Evolutionary conservation across 495 filamentous ascomycete genomes (phyloP).

Genomic region (Alectoria sarmentosa): DNA sequence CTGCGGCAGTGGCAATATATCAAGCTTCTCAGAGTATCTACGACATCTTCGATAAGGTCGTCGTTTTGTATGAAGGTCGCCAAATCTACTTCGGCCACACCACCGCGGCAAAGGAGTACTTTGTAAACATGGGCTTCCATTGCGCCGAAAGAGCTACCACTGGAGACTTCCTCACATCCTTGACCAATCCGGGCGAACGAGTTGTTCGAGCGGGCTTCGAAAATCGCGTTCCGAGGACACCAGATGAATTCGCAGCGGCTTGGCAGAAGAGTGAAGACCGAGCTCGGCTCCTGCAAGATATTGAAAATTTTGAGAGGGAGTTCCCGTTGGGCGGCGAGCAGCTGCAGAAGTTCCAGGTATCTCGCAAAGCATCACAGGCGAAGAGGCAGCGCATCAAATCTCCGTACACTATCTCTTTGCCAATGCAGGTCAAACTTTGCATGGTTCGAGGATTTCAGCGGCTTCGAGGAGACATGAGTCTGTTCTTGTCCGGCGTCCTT

Average conservation of each 20-base stretch:
- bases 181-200: conserved; percentile 67
- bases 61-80: conserved; percentile 72
- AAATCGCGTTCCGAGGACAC: conserved; percentile 56
- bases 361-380: conserved; percentile 59
- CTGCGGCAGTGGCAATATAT: conserved; percentile 74
- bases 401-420: conserved; percentile 69
- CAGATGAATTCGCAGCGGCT: conserved; percentile 65
- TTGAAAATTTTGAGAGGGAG: conserved; percentile 58
- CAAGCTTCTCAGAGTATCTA: conserved; percentile 74
- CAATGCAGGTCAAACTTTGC: conserved; percentile 66
- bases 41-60: conserved; percentile 70
- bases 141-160: conserved; percentile 67
- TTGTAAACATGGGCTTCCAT: conserved; percentile 66
- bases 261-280: conserved; percentile 74
- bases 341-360: conserved; percentile 62
- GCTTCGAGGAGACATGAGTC: conserved; percentile 61
- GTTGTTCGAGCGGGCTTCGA: conserved; percentile 57
- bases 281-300: conserved; percentile 55
- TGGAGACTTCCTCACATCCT: conserved; percentile 73
- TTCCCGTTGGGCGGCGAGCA: conserved; percentile 55
- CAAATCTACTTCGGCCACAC: conserved; percentile 75
- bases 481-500: conserved; percentile 62
- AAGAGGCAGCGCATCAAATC: conserved; percentile 56
- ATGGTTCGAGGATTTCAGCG: conserved; percentile 63
- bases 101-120: conserved; percentile 57